A percentile compares a stretch with the other conserved stretches of the same genome.
Conservation (phyloP, 768 basidiomycete genomes). For the Hypsizygus marmoreus region DNA sequence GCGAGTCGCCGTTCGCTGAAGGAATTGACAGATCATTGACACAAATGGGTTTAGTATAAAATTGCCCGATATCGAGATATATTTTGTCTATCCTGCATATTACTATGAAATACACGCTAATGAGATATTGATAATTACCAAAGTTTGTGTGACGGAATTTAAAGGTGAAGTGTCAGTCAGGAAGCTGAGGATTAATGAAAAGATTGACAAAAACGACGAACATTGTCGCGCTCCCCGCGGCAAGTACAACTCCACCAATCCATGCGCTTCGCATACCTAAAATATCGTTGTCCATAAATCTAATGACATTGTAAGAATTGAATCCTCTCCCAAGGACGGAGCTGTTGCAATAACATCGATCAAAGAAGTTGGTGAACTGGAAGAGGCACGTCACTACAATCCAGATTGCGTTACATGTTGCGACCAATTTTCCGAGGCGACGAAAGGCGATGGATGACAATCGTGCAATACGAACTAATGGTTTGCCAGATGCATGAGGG, state of each 20-base stretch:
- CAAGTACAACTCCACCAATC: slow-evolving; percentile 37
- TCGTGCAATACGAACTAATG: slow-evolving; percentile 13
- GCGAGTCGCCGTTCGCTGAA: too few species aligned
- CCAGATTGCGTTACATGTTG: slow-evolving; percentile 31
- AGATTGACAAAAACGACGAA: slow-evolving; percentile 32
- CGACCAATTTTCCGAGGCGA: slow-evolving; percentile 30
- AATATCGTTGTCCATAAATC: slow-evolving; percentile 19
- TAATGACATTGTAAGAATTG: slow-evolving; percentile 32
- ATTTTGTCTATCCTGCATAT: too few species aligned
- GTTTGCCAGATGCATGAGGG: neutral
- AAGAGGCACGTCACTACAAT: slow-evolving; percentile 30
- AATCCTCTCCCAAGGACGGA: slow-evolving; percentile 28
- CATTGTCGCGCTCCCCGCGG: slow-evolving; percentile 19
- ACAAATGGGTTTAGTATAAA: too few species aligned
- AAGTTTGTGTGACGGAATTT: too few species aligned
- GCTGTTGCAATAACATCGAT: slow-evolving; percentile 39
- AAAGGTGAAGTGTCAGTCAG: too few species aligned
- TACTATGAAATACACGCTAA: too few species aligned
- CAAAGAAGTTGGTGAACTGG: slow-evolving; percentile 34
- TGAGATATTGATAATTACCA: too few species aligned
- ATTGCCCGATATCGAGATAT: too few species aligned
- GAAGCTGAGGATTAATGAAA: slow-evolving; percentile 22
- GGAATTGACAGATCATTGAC: too few species aligned
- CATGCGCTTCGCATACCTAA: slow-evolving; percentile 30
- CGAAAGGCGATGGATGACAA: slow-evolving; percentile 26